A percentile compares a stretch with the other conserved stretches of the same genome.
Conservation (phyloP, 495 filamentous ascomycete genomes). For the Monascus purpureus region DNA sequence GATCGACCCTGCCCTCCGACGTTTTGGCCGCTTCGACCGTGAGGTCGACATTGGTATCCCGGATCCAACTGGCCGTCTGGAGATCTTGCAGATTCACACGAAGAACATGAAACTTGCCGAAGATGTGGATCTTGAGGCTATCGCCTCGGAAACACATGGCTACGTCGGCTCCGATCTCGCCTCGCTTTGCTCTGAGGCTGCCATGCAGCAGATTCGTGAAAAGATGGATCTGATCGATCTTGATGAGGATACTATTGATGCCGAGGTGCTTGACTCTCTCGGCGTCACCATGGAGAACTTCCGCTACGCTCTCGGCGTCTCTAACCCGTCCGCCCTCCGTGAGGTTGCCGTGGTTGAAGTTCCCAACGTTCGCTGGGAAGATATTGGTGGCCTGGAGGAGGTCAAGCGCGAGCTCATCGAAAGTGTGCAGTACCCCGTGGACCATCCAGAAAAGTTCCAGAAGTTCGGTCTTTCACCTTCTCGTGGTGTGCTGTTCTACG, state of each 20-base stretch:
- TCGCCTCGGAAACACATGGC: conserved; percentile 95
- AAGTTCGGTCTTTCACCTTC: conserved; percentile 98
- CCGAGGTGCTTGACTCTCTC: conserved; percentile 92
- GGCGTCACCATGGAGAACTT: conserved; percentile 99
- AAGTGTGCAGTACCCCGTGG: conserved; percentile 96
- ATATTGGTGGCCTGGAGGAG: conserved; percentile 94
- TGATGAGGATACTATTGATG: conserved; percentile 97
- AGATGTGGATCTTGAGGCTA: conserved; percentile 92
- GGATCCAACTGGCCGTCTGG: conserved; percentile 94
- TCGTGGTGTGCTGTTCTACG: conserved; percentile 96
- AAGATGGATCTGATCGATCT: conserved; percentile 99
- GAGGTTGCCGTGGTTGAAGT: conserved; percentile 99
- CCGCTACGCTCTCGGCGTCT: conserved; percentile 92
- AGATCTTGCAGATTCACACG: conserved; percentile 97
- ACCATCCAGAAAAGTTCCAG: conserved; percentile 99
- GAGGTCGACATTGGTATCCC: conserved; percentile 97
- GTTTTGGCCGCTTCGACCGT: conserved; percentile 94
- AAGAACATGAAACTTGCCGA: conserved; percentile 99
- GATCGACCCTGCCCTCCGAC: conserved; percentile 85
- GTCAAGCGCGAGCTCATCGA: conserved; percentile 99
- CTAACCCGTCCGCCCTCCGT: conserved; percentile 95
- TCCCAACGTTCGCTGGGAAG: conserved; percentile 98
- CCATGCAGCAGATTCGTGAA: conserved; percentile 99
- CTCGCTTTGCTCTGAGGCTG: conserved; percentile 97
- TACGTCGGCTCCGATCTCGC: conserved; percentile 98